Evolutionary conservation across 78 protist genomes (phyloP).

Genomic region (Trichosphaerium sp.): DNA sequence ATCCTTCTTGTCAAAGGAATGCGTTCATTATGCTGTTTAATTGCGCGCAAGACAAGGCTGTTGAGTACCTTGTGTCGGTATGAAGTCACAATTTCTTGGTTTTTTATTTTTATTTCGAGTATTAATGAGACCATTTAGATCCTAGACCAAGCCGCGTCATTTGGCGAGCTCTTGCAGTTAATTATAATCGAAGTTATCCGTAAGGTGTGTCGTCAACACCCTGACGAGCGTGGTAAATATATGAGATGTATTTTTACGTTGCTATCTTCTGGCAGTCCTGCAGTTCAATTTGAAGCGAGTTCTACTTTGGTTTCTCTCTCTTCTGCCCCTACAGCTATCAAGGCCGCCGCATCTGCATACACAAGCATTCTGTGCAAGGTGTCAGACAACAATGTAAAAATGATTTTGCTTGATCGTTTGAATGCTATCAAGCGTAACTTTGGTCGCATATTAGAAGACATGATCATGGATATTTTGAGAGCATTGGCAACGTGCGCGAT

Average conservation of each 20-base stretch:
- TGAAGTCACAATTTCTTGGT: background rate
- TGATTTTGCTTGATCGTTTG: slow-evolving; percentile 76
- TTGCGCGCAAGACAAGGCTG: slow-evolving; percentile 76
- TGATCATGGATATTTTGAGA: slow-evolving; percentile 86
- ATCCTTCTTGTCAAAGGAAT: slow-evolving; percentile 80
- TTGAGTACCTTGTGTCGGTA: slow-evolving; percentile 50
- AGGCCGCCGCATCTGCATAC: slow-evolving; percentile 71
- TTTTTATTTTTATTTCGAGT: slow-evolving; percentile 7
- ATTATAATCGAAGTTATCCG: slow-evolving; percentile 79
- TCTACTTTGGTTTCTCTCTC: slow-evolving; percentile 58
- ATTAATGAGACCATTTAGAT: background rate
- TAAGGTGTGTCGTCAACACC: slow-evolving; percentile 49
- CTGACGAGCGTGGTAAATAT: slow-evolving; percentile 58
- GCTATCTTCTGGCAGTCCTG: slow-evolving; percentile 57
- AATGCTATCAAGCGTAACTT: slow-evolving; percentile 51
- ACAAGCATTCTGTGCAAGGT: slow-evolving; percentile 54
- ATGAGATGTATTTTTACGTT: slow-evolving; percentile 63
- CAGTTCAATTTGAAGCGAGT: slow-evolving; percentile 62
- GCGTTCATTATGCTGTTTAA: slow-evolving; percentile 88
- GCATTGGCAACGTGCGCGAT: slow-evolving; percentile 55
- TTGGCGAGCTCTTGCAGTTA: slow-evolving; percentile 84
- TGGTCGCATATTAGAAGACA: slow-evolving; percentile 54
- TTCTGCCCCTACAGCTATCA: slow-evolving; percentile 74
- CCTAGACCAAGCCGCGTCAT: slow-evolving; percentile 42
- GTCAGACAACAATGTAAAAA: slow-evolving; percentile 83